Base-by-base conservation (phyloP, 1,284 basidiomycete genomes). In the Mycena citricolor region DNA sequence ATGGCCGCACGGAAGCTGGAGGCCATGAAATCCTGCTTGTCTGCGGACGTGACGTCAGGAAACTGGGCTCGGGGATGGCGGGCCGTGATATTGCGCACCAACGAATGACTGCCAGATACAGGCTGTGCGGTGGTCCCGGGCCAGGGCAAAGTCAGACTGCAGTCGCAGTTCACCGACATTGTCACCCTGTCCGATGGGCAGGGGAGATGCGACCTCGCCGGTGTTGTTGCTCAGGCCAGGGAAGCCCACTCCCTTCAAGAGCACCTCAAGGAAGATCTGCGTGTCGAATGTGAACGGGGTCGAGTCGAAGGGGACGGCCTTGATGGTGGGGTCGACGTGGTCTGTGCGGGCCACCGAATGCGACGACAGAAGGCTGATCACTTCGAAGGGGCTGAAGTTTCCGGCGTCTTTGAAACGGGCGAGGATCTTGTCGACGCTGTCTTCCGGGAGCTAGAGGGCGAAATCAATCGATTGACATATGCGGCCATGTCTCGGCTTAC, bases 191-290 rank as follows among this genome's bases (percentile, higher is more conserved):
- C 25, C 19, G 13, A 10, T 17, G 11, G 14, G 23, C 25, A 34
- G 43, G 43, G 45, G 60, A 49, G 11, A 46, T 42, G n/a, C 5
- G 8, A 51, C 32, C n/a, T 36, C 26, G 12, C 19, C 42, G 17
- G 19, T 8, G n/a, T 39, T 44, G 26, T 28, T 33, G 14, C 4
- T 25, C 10, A 37, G 47, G 29, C 54, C 63, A 8, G 65, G 63
- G 59, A 64, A 66, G 2, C 38, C 32, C 0, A 56, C 61, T 21
- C 68, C 67, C 29, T 57, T 52, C 21, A 71, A 61, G 42, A 64
- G 59, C 22, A 64, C 62, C 54, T 70, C 66, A 35, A 69, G 54
- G 55, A 67, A 71, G 58, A 70, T 64, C 52, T 72, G 69, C 10
- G 65, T 58, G 50, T 72, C 69, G 47, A 70, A 69, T 23, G 58